Evolutionary conservation across 208 protist species (phyloP).

Genomic region (Leishmania mexicana): DNA sequence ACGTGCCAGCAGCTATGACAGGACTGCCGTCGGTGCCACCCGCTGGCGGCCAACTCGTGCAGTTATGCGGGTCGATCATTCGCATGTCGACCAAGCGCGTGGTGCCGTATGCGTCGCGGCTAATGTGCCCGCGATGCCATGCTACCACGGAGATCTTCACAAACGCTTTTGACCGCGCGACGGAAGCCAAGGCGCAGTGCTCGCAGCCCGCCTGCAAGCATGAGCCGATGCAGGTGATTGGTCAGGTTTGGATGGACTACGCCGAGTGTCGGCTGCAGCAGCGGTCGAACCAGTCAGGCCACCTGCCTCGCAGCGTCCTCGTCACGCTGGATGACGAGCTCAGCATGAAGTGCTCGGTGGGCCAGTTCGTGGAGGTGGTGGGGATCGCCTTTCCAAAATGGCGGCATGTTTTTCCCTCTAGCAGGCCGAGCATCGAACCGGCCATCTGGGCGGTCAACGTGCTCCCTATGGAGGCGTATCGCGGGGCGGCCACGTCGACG

Average conservation of each 20-base stretch:
- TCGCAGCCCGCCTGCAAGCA: slow-evolving; percentile 54
- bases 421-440: slow-evolving; percentile 74
- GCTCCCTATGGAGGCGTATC: slow-evolving; percentile 77
- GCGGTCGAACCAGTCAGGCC: slow-evolving; percentile 70
- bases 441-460: slow-evolving; percentile 82
- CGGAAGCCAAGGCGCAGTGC: slow-evolving; percentile 48
- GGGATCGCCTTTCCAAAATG: slow-evolving; percentile 80
- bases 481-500: slow-evolving; percentile 42
- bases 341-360: slow-evolving; percentile 75
- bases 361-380: slow-evolving; percentile 86
- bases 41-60: slow-evolving; percentile 59
- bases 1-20: slow-evolving; percentile 57
- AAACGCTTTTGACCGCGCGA: slow-evolving; percentile 69
- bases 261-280: slow-evolving; percentile 90
- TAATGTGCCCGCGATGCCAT: slow-evolving; percentile 77
- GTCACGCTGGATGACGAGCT: slow-evolving; percentile 89
- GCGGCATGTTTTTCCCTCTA: slow-evolving; percentile 62
- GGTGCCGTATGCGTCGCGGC: slow-evolving; percentile 65
- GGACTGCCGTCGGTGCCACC: slow-evolving; percentile 68
- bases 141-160: slow-evolving; percentile 48
- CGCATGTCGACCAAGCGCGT: slow-evolving; percentile 82
- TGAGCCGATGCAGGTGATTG: slow-evolving; percentile 72
- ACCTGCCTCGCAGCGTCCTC: slow-evolving; percentile 75
- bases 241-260: slow-evolving; percentile 90
- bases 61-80: slow-evolving; percentile 83